Conservation (phyloP, 306 rosid genomes). For the Hippophae tibetana region DNA sequence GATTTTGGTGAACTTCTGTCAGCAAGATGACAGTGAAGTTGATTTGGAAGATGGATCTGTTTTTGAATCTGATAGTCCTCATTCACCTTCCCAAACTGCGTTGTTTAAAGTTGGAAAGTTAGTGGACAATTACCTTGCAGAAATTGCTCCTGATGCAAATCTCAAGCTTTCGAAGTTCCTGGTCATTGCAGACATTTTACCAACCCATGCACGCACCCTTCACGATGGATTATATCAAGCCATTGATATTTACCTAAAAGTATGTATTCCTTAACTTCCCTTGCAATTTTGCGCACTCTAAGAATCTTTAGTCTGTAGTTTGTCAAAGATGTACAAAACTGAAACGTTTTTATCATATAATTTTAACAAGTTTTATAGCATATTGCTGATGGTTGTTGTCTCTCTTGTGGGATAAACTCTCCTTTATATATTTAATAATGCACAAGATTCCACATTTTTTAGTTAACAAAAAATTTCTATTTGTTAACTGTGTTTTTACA, state of each 20-base stretch:
- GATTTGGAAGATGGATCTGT: constrained; percentile 75
- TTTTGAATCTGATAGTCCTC: constrained; percentile 86
- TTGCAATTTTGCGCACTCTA: constrained; percentile 6
- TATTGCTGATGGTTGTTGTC: no score
- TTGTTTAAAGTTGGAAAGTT: constrained; percentile 73
- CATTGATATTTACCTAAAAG: constrained; percentile 81
- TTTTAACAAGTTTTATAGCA: not conserved
- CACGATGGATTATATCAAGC: constrained; percentile 93
- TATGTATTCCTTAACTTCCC: constrained; percentile 28
- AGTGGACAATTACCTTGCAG: constrained; percentile 90
- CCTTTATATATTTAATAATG: no score
- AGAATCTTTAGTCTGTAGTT: not conserved
- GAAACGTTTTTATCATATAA: constrained; percentile 3
- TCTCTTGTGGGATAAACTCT: no score
- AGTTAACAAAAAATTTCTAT: no score
- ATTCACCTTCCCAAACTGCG: constrained; percentile 74
- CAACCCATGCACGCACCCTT: constrained; percentile 74
- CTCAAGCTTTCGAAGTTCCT: constrained; percentile 78
- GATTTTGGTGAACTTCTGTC: constrained; percentile 75
- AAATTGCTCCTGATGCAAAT: constrained; percentile 95
- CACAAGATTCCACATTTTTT: no score
- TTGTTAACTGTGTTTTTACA: not conserved
- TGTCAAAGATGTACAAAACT: not conserved
- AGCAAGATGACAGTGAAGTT: constrained; percentile 95
- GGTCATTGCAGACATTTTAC: constrained; percentile 82